Percentiles rank a stretch among this genome's conserved stretches.
These are phyloP conservation scores for Salix arbutifolia DNA, from an alignment of 345 rosid species.

Conservation along the genomic window DNA sequence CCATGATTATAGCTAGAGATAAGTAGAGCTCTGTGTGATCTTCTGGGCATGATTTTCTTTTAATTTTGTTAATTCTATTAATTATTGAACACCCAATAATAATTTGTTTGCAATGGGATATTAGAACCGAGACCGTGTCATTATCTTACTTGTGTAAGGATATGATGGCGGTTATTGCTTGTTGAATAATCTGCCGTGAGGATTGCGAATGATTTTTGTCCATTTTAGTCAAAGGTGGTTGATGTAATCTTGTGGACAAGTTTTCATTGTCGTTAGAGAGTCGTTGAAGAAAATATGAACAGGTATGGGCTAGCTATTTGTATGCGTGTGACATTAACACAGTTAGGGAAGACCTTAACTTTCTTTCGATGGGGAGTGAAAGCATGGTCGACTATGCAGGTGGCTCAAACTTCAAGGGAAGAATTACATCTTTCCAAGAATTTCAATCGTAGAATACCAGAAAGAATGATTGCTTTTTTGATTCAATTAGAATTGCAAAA, in stretches of 20 bases:
- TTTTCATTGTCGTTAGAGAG: slow-evolving; percentile 16
- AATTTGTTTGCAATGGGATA: background rate
- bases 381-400: background rate
- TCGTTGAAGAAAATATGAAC: slow-evolving; percentile 1
- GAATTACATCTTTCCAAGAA: background rate
- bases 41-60: background rate
- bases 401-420: background rate
- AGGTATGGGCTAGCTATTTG: background rate
- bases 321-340: background rate
- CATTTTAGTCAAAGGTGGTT: slow-evolving; percentile 21
- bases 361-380: background rate
- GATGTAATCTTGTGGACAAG: background rate
- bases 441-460: background rate
- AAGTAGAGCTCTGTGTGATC: background rate
- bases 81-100: no score
- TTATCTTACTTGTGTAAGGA: background rate
- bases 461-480: background rate
- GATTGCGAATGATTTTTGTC: background rate
- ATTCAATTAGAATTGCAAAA: background rate
- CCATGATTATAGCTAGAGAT: background rate
- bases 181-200: background rate
- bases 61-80: background rate
- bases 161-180: background rate
- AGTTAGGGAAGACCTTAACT: background rate
- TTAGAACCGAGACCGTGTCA: background rate